phyloP scores from a whole-genome alignment of 768 basidiomycete genomes.

The Mycena rosella region DNA sequence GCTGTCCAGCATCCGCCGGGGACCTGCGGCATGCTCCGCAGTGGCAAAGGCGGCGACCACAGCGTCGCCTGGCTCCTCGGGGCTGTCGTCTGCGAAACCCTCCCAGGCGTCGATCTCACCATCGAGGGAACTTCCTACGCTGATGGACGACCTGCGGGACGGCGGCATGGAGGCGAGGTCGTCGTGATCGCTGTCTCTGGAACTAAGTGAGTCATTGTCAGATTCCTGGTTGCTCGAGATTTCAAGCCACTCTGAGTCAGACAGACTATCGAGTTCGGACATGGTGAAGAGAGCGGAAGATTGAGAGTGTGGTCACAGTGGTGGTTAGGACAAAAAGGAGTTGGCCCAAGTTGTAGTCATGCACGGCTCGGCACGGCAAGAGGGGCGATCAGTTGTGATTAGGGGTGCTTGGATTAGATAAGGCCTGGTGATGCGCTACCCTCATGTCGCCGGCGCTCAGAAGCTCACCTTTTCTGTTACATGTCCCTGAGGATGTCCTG shows the following conservation, averaged over 20 bases:
- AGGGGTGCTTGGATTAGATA: background rate
- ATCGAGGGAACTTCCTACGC: slow-evolving; percentile 75
- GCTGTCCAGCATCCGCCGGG: slow-evolving; percentile 15
- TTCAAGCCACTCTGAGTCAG: slow-evolving; percentile 90
- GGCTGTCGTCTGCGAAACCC: slow-evolving; percentile 75
- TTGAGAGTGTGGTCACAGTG: background rate
- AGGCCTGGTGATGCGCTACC: too few relatives aligned
- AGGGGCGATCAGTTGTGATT: too few relatives aligned
- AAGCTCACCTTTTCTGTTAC: slow-evolving; percentile 37
- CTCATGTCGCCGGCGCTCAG: too few relatives aligned
- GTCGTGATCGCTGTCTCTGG: slow-evolving; percentile 73
- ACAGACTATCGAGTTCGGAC: slow-evolving; percentile 75
- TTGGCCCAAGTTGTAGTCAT: background rate
- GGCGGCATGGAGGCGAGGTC: slow-evolving; percentile 60
- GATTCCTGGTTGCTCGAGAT: slow-evolving; percentile 78
- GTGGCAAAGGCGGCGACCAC: slow-evolving; percentile 41
- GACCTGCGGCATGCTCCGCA: slow-evolving; percentile 49
- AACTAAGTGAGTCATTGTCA: slow-evolving; percentile 71
- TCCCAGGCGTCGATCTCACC: slow-evolving; percentile 85
- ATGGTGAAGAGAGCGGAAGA: slow-evolving; percentile 56
- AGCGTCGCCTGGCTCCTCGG: slow-evolving; percentile 58
- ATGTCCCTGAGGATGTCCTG: slow-evolving; percentile 59
- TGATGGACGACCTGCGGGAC: slow-evolving; percentile 78
- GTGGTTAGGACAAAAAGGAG: background rate
- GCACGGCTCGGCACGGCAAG: too few relatives aligned